phyloP scores from a whole-genome alignment of 2,329 filamentous ascomycete genomes.

The Penicillium sp. region DNA sequence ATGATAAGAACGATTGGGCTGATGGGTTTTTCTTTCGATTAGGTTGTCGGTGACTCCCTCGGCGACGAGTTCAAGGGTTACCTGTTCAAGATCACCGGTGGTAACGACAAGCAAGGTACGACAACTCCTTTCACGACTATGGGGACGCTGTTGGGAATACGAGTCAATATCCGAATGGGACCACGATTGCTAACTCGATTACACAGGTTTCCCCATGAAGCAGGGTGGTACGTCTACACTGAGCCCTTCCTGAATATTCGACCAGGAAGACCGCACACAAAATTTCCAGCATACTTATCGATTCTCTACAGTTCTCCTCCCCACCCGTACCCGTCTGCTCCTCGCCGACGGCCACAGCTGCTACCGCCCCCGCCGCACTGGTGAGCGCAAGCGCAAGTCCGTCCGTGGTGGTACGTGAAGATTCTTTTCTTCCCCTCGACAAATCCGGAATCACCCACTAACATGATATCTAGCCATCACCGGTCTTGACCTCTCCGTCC shows the following conservation, averaged over 20 bases:
- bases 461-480: slow-evolving; percentile 71
- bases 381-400: slow-evolving; percentile 99
- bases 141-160: neutral
- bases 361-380: slow-evolving; percentile 96
- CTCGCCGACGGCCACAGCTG: slow-evolving; percentile 94
- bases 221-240: slow-evolving; percentile 67
- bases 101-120: slow-evolving; percentile 98
- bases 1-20: slow-evolving; percentile 28
- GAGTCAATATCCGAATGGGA: neutral
- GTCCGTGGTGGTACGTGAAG: slow-evolving; percentile 68
- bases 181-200: slow-evolving; percentile 26
- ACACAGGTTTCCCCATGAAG: slow-evolving; percentile 94
- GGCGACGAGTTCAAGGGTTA: slow-evolving; percentile 99
- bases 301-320: slow-evolving; percentile 67
- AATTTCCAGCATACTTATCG: slow-evolving; percentile 28
- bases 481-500: slow-evolving; percentile 89
- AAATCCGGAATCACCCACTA: slow-evolving; percentile 7
- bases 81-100: slow-evolving; percentile 98
- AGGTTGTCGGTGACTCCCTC: slow-evolving; percentile 90
- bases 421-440: neutral
- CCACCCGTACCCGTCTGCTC: slow-evolving; percentile 96
- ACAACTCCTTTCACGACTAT: neutral
- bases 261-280: slow-evolving; percentile 5
- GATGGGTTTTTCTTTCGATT: slow-evolving; percentile 32
- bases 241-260: slow-evolving; percentile 24